Evolutionary conservation across 2,329 filamentous ascomycete species (phyloP).

Genomic region (Diaporthe vexans): DNA sequence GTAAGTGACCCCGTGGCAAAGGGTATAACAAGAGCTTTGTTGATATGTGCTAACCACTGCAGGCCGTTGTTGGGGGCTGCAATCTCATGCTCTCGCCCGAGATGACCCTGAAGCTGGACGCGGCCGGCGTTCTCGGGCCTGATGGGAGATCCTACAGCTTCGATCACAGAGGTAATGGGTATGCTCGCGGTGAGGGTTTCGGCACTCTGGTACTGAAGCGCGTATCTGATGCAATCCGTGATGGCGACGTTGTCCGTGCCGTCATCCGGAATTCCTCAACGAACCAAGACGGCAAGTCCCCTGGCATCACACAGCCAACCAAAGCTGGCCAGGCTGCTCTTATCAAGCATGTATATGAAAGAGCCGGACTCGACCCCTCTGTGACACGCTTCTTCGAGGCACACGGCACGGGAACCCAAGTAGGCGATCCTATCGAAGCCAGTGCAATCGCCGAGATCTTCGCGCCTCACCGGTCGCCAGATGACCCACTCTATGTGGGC

Average conservation of each 20-base stretch:
- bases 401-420: constrained; percentile 39
- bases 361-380: constrained; percentile 48
- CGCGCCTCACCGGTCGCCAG: constrained; percentile 34
- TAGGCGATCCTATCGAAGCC: constrained; percentile 59
- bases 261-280: constrained; percentile 53
- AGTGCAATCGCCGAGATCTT: constrained; percentile 60
- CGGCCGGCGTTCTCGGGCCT: constrained; percentile 42
- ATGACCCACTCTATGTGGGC: constrained; percentile 43
- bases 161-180: constrained; percentile 61
- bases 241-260: constrained; percentile 56
- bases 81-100: constrained; percentile 44
- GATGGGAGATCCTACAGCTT: constrained; percentile 49
- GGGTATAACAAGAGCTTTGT: too few species aligned
- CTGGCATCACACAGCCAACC: constrained; percentile 50
- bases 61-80: constrained; percentile 47
- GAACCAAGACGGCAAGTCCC: constrained; percentile 51
- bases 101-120: constrained; percentile 41
- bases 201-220: constrained; percentile 65
- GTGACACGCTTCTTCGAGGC: constrained; percentile 49
- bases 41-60: not conserved
- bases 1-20: constrained; percentile 46
- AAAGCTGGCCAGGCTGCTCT: constrained; percentile 51
- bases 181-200: constrained; percentile 67
- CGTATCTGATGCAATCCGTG: constrained; percentile 60
- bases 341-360: constrained; percentile 50